Evolutionary conservation across 140 eudicot species (phyloP), one percentile per base, ranked within the genome.

Genomic region (Flaveria floridana): DNA sequence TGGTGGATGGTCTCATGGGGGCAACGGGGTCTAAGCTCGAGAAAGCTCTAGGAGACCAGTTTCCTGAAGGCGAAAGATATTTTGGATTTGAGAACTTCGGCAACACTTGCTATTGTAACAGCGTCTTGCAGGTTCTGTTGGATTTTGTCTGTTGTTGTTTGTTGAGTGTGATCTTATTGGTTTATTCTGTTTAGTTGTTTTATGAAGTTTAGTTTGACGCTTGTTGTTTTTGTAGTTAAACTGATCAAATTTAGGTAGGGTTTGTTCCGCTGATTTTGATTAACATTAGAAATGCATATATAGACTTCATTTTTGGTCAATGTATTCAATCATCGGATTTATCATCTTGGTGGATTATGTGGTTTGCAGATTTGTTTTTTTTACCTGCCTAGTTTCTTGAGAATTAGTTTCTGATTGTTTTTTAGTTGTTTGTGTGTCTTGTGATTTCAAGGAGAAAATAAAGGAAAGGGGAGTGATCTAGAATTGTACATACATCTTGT

Each of bases 21-120:
- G 95, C 89, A 37, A 79, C 92, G 59, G 97, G 97, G 62, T 91
- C 97, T 62, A 91, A 86, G 84, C 87, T 88, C 71, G 97, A 91
- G 86, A 91, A 91, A 75, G 95, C 97, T 37, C 79, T 91, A 14
- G 97, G 95, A 50, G 97, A 91, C 75, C 97, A 91, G 52, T 88
- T 91, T 63, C 95, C 95, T 48, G 97, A 88, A 83, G 95, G 95
- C 47, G 97, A 91, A 73, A 84, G 92, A 0, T 91, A 91, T 61
- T 91, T 91, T 63, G 97, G 97, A 0, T 80, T 91, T 23, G 95
- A 91, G 78, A 91, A 91, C 84, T 91, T 88, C 68, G 97, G 97
- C 67, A 91, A 91, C 83, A 91, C 97, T 79, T 91, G 97, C 78
- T 91, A 91, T 77, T 91, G 92, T 82, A 91, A 91, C 86, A 84